These are phyloP conservation scores for Aspergillus carbonarius DNA, from an alignment of 2,329 filamentous ascomycete genomes.

Conservation along the genomic window DNA sequence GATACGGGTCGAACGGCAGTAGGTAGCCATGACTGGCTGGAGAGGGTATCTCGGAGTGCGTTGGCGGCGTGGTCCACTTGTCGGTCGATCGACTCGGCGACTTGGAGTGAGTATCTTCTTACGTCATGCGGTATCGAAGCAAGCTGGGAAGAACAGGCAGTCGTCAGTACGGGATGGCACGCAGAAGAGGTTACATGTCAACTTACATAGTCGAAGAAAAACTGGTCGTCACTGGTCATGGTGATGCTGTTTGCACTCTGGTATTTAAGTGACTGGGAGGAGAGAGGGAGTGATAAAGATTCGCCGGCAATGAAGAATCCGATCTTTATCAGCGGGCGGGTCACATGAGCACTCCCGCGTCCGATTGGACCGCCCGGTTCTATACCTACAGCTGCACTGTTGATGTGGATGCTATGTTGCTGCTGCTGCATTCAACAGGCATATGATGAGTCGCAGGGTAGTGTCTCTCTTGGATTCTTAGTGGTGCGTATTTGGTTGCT, in stretches of 20 bases:
- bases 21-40: conserved; percentile 70
- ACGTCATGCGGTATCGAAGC: conserved; percentile 64
- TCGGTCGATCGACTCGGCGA: conserved; percentile 77
- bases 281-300: conserved; percentile 9
- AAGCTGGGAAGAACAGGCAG: conserved; percentile 42
- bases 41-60: conserved; percentile 67
- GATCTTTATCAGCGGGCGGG: conserved; percentile 1
- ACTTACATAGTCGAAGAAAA: conserved; percentile 73
- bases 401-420: not conserved
- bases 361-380: not conserved
- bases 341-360: conserved; percentile 5
- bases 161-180: conserved; percentile 12
- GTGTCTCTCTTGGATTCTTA: not conserved
- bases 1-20: conserved; percentile 61
- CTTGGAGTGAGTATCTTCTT: conserved; percentile 66
- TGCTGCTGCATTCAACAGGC: not conserved
- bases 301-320: conserved; percentile 1
- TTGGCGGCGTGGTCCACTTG: conserved; percentile 75
- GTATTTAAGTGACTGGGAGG: not conserved
- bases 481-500: too few species aligned
- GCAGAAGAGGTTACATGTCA: conserved; percentile 6
- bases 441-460: not conserved
- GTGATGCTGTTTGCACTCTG: conserved; percentile 27
- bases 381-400: not conserved
- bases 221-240: conserved; percentile 79